Evolutionary conservation across 148 eudicot species (phyloP), one percentile per base, ranked within the genome.

Genomic region (Nyssa sinensis): DNA sequence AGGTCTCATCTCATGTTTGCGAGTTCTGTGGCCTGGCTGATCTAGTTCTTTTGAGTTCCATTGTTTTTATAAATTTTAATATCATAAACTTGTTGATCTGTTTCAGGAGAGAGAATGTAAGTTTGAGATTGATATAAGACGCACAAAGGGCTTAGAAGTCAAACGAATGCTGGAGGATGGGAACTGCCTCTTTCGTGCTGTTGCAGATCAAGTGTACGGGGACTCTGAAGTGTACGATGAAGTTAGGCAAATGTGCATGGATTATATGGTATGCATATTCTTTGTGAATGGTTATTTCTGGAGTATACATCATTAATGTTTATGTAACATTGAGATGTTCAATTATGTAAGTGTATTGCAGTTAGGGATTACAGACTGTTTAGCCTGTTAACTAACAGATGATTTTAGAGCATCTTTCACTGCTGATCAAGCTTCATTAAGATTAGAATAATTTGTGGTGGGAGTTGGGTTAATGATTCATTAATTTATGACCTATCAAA

Each of bases 161-260:
- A 95, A 81, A 80, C 85, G 91, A 87, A 95, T 95, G 99, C 59
- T 81, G 58, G 98, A 78, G 79, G 99, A 95, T 82, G 99, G 99
- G 59, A 95, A 95, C 80, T 95, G 99, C 73, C 86, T 95, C 29
- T 95, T 95, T 71, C 94, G 99, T 79, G 99, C 99, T 74, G 94
- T 95, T 84, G 99, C 99, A 49, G 99, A 95, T 84, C 99, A 92
- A 86, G 97, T 95, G 3, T 95, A 95, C 79, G 99, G 99, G 37
- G 99, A 95, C 77, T 85, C 97, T 28, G 99, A 95, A 69, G 75
- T 76, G 32, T 91, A 95, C 87, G 98, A 95, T 83, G 83, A 91
- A 86, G 84, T 89, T 65, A 90, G 99, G 78, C 99, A 95, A 81
- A 93, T 95, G 99, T 90, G 94, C 89, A 89, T 95, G 44, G 99